Percentiles rank a stretch among this genome's conserved stretches.
phyloP scores from a whole-genome alignment of 257 asterid genomes.

The Solanum corneliomulleri region DNA sequence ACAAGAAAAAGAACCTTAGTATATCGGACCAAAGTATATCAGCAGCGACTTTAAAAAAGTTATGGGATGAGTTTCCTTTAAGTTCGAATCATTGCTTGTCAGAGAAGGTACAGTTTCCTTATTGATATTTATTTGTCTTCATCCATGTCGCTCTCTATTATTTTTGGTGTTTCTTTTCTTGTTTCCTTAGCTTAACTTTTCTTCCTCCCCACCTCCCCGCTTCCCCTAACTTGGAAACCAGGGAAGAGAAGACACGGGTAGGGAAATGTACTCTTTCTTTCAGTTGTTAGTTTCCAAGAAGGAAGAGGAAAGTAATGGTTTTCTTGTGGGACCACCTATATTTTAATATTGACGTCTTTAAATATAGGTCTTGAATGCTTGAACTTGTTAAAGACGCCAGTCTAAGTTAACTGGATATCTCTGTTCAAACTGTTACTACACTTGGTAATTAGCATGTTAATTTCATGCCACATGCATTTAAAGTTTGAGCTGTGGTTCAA shows the following conservation, averaged over 20 bases:
- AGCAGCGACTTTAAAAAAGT: conserved; percentile 37
- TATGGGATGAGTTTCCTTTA: conserved; percentile 81
- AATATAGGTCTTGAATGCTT: neutral
- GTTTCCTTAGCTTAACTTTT: neutral
- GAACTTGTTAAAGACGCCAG: neutral
- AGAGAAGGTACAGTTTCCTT: conserved; percentile 36
- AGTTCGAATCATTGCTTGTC: conserved; percentile 30
- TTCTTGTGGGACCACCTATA: neutral
- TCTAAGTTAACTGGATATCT: neutral
- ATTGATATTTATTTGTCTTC: neutral
- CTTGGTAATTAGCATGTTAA: neutral
- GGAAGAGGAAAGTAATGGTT: neutral
- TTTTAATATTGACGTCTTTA: neutral
- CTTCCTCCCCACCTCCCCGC: neutral
- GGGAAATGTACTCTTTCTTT: neutral
- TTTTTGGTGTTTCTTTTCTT: neutral
- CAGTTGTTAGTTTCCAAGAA: neutral
- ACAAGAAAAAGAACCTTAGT: conserved; percentile 13
- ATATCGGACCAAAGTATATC: conserved; percentile 25
- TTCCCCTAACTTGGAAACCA: neutral
- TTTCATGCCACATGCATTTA: neutral
- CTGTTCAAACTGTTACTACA: neutral
- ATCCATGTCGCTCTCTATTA: neutral
- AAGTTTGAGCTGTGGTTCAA: neutral
- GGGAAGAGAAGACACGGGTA: neutral